Base-by-base conservation (phyloP, 2,329 filamentous ascomycete genomes). In the Fusarium bactridioides region DNA sequence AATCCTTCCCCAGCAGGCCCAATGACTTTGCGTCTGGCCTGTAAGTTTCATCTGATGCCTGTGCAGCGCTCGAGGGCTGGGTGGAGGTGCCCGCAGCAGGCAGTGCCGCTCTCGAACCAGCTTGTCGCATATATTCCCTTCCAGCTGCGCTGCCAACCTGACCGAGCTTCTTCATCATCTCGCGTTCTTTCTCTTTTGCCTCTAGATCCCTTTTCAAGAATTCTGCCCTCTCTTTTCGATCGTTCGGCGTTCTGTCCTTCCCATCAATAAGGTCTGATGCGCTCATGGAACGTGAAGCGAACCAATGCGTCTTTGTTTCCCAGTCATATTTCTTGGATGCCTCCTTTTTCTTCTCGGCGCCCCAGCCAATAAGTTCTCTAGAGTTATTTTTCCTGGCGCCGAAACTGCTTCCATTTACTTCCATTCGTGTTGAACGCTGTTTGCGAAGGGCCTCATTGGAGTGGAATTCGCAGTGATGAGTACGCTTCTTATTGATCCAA, bases 381-480 rank as follows among this genome's bases (percentile, higher is more conserved):
- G 62, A 74, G 58, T 79, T 80, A 55, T 80, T 71, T 63, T 64
- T 79, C 62, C 74, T 76, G 65, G 53, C 75, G 9, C 82, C 82
- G 50, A 83, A 87, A 25, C 87, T 88, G 81, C 91, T 92, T 18
- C 86, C 88, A 78, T 95, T 97, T 68, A 98, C 87, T 78, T 97
- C 94, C 85, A 95, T 91, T 40, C 95, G 88, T 2, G 87, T 85
- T 16, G 89, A 85, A 35, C 86, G 84, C 60, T 78, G 90, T 78
- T 93, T 95, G 61, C 91, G 88, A 7, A 98, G 84, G 31, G 94
- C 92, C 31, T 94, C 85, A 75, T 97, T 94, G 74, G 97, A 90
- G 81, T 99, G 96, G 75, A 92, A 99, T 73, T 97, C 94, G 83
- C 96, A 99, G 79, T 93, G 94, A 76, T 97, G 91, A 0, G 95